Base-by-base conservation (phyloP, 2,329 filamentous ascomycete genomes). In the Fusarium dlaminii region DNA sequence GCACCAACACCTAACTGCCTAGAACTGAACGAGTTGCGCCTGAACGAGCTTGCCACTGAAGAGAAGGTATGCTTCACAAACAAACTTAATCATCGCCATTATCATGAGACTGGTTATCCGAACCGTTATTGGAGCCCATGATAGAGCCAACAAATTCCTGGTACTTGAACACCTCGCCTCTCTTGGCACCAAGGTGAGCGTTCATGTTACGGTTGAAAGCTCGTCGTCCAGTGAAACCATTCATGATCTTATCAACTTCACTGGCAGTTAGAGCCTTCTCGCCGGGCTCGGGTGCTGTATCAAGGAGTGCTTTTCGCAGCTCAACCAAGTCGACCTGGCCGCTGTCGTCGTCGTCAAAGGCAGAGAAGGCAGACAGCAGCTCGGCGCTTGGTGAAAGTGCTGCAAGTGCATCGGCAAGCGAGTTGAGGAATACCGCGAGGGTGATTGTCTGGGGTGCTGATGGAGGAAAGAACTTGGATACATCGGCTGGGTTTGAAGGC, bases 301-400 rank as follows among this genome's bases (percentile, higher is more conserved):
- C 90, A 45, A 98, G 83, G 49, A 99, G 82, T 1, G 96, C 94
- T 76, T 96, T 94, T 51, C 93, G 90, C 71, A 99, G 84, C 82
- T 98, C 94, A 1, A 85, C 88, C 27, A 97, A 84, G 80, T 98
- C 95, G 43, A 98, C 91, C 82, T 98, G 95, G 7, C 96, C 96
- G 78, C 93, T 96, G 81, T 99, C 96, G 72, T 97, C 95, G 71
- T 97, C 94, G 79, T 99, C 96, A 80, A 98, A 98, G 0, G 96
- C 96, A 5, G 94, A 94, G 76, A 99, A 96, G 0, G 96, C 96
- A 3, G 95, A 96, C 27, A 94, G 86, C 15, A 99, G 88, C 80
- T 99, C 96, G 22, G 90, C 88, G 29, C 91, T 90, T 1, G 93
- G 91, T 2, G 94, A 97, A 24, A 98, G 86, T 0, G 91, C 89